phyloP scores from a whole-genome alignment of 768 basidiomycete genomes.

The Kwoniella botswanensis region DNA sequence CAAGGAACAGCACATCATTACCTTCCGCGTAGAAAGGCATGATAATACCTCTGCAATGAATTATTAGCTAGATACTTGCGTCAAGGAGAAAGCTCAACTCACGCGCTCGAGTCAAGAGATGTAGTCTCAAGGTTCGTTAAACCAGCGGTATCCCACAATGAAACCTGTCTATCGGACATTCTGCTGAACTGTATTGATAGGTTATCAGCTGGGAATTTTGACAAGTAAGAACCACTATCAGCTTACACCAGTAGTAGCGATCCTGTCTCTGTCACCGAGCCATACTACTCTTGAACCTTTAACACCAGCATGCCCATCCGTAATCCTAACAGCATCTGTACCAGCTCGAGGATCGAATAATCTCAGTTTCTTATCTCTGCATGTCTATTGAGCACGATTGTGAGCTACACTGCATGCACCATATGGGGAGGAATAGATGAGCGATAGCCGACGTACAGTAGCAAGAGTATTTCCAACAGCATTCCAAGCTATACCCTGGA shows the following conservation, averaged over 20 bases:
- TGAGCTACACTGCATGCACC: not conserved
- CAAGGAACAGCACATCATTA: conserved; percentile 87
- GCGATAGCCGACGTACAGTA: conserved; percentile 60
- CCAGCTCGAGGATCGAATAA: conserved; percentile 88
- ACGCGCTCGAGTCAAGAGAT: conserved; percentile 80
- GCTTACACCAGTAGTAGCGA: conserved; percentile 81
- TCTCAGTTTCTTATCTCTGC: conserved; percentile 87
- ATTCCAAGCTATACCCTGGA: conserved; percentile 85
- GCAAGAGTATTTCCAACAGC: conserved; percentile 77
- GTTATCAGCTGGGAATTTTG: not conserved
- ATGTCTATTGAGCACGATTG: conserved; percentile 62
- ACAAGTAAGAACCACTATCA: conserved; percentile 1
- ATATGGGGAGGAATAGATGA: not conserved
- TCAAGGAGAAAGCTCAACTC: conserved; percentile 10
- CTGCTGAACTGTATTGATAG: conserved; percentile 70
- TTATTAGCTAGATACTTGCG: conserved; percentile 17
- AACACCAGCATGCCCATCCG: conserved; percentile 89
- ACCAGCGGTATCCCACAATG: conserved; percentile 83
- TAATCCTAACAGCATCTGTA: conserved; percentile 75
- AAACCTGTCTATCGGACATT: conserved; percentile 92
- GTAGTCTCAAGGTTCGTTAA: conserved; percentile 77
- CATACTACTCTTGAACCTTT: conserved; percentile 87
- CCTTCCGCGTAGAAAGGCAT: conserved; percentile 96
- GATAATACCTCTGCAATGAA: conserved; percentile 68
- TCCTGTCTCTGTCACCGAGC: conserved; percentile 85